Conservation (phyloP, 108 stramenopile species). For the Bacterosira constricta region DNA sequence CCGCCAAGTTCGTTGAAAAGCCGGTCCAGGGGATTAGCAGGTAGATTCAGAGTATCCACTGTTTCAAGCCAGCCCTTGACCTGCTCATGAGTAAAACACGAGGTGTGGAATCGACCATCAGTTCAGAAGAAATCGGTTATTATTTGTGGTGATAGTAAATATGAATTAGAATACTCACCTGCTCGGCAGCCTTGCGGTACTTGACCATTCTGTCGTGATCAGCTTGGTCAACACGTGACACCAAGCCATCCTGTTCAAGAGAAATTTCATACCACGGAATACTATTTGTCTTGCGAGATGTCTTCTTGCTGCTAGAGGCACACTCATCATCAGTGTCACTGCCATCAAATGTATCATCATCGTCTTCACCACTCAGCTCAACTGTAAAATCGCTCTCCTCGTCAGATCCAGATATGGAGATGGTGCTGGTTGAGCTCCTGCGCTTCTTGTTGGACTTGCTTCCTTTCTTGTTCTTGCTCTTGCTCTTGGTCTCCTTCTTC, state of each 20-base stretch:
- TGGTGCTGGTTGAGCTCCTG: neutral
- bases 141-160: too few species aligned
- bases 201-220: slow-evolving; percentile 21
- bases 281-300: neutral
- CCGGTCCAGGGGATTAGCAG: slow-evolving; percentile 63
- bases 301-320: too few species aligned
- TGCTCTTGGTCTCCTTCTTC: neutral
- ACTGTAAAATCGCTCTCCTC: slow-evolving; percentile 11
- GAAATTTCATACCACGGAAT: slow-evolving; percentile 46
- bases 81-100: too few species aligned
- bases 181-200: slow-evolving; percentile 27
- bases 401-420: neutral
- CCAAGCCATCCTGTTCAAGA: too few species aligned
- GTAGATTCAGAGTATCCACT: slow-evolving; percentile 44
- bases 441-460: neutral
- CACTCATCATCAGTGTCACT: neutral
- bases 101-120: too few species aligned
- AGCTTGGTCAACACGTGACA: too few species aligned
- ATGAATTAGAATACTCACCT: too few species aligned
- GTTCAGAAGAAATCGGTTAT: too few species aligned
- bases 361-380: slow-evolving; percentile 17
- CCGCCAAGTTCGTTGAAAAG: slow-evolving; percentile 70
- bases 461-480: neutral
- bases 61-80: slow-evolving; percentile 23
- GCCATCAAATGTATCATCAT: slow-evolving; percentile 11